Evolutionary conservation across 306 rosid genomes (phyloP).

Genomic region (Begonia masoniana): DNA sequence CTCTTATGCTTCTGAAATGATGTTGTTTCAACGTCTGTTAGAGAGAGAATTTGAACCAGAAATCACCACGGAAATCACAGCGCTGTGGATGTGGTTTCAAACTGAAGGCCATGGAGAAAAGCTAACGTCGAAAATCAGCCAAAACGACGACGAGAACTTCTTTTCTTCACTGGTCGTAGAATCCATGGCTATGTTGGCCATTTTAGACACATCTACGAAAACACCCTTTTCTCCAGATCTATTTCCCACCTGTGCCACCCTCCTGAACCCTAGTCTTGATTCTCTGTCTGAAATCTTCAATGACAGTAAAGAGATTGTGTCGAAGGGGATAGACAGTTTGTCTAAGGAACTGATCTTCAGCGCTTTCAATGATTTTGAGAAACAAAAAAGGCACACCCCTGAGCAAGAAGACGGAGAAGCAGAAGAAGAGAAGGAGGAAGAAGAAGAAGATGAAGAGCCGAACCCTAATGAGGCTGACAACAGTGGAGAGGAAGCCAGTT

Average conservation of each 20-base stretch:
- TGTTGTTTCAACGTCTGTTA: not conserved
- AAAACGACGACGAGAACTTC: not conserved
- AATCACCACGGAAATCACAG: not conserved
- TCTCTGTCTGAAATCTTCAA: not conserved
- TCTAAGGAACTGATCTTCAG: not conserved
- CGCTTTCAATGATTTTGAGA: not conserved
- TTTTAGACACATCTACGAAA: not conserved
- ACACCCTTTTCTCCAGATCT: slow-evolving; percentile 1
- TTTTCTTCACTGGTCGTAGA: not conserved
- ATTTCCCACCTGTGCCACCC: not conserved
- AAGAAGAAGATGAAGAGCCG: too few species aligned
- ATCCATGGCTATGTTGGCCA: not conserved
- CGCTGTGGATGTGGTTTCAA: slow-evolving; percentile 2
- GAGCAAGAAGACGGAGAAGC: not conserved
- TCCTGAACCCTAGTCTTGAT: not conserved
- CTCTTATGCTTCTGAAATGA: not conserved
- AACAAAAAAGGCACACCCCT: not conserved
- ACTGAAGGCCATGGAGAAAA: not conserved
- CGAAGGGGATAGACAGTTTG: not conserved
- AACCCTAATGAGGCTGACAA: too few species aligned
- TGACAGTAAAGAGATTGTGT: not conserved
- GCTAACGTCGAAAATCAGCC: not conserved
- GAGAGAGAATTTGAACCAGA: not conserved
- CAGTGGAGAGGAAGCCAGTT: too few species aligned
- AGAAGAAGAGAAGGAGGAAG: too few species aligned